Conservation (phyloP, 2,329 filamentous ascomycete genomes). For the Colletotrichum sp. region DNA sequence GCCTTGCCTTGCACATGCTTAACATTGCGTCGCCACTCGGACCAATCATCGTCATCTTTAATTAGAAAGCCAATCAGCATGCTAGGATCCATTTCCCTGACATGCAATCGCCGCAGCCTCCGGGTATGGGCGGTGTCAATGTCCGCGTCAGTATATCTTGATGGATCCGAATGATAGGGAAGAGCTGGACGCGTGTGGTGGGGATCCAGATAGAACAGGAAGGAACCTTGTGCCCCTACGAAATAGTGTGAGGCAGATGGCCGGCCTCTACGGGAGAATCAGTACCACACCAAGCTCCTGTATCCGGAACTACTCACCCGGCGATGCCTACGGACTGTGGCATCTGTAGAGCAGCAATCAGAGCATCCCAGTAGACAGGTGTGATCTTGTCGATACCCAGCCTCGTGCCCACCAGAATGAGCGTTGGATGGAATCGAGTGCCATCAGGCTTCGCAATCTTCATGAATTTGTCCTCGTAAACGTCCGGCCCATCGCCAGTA, state of each 20-base stretch:
- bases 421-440: slow-evolving; percentile 76
- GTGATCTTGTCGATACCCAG: slow-evolving; percentile 95
- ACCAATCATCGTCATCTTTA: slow-evolving; percentile 81
- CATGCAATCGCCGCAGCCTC: slow-evolving; percentile 79
- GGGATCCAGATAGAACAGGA: slow-evolving; percentile 94
- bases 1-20: slow-evolving; percentile 79
- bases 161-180: slow-evolving; percentile 62
- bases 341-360: slow-evolving; percentile 84
- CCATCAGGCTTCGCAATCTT: slow-evolving; percentile 73
- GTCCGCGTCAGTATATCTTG: slow-evolving; percentile 72
- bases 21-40: slow-evolving; percentile 78
- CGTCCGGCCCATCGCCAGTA: slow-evolving; percentile 87
- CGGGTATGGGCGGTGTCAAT: slow-evolving; percentile 86
- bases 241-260: slow-evolving; percentile 83
- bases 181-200: slow-evolving; percentile 83
- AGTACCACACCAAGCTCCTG: background rate
- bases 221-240: slow-evolving; percentile 67
- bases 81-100: slow-evolving; percentile 95
- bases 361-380: slow-evolving; percentile 92
- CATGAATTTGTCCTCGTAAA: slow-evolving; percentile 90
- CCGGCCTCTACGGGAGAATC: slow-evolving; percentile 67
- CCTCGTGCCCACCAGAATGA: slow-evolving; percentile 87
- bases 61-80: slow-evolving; percentile 97
- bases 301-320: slow-evolving; percentile 62
- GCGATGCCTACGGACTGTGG: slow-evolving; percentile 95